A percentile compares a stretch with the other conserved stretches of the same genome.
Evolutionary conservation across 768 basidiomycete genomes (phyloP).

Genomic region (Phanerodontia chrysosporium): DNA sequence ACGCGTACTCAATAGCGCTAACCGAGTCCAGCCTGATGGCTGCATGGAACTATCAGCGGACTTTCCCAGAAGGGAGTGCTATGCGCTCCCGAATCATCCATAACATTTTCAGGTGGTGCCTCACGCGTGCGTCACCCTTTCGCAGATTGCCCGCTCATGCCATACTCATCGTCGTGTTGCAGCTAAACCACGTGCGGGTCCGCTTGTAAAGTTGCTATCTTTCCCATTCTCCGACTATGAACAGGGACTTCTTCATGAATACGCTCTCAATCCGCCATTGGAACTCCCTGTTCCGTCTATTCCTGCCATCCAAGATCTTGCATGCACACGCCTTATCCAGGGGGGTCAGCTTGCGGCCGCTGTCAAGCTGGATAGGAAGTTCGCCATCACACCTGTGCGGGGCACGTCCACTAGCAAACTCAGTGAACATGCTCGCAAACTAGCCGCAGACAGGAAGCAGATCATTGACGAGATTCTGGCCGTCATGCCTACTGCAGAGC

Average conservation of each 20-base stretch:
- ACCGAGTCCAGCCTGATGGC: constrained; percentile 60
- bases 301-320: constrained; percentile 68
- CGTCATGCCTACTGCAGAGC: constrained; percentile 59
- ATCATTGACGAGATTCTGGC: constrained; percentile 70
- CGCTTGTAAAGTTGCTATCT: constrained; percentile 58
- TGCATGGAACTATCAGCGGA: constrained; percentile 74
- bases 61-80: constrained; percentile 56
- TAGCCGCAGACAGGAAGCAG: constrained; percentile 50
- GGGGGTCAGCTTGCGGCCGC: constrained; percentile 68
- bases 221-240: constrained; percentile 67
- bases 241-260: constrained; percentile 49
- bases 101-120: constrained; percentile 63
- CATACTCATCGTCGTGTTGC: not conserved
- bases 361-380: constrained; percentile 68
- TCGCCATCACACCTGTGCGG: constrained; percentile 34
- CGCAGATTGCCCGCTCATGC: not conserved
- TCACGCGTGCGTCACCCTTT: constrained; percentile 44
- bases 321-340: constrained; percentile 74
- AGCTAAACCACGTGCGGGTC: constrained; percentile 57
- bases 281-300: constrained; percentile 44
- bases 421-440: constrained; percentile 26
- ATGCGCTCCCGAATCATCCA: constrained; percentile 51
- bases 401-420: constrained; percentile 15
- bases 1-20: constrained; percentile 65
- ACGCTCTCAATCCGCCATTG: constrained; percentile 54